Conservation (phyloP, 176 grass and related monocot species). For the Raddia distichophylla region DNA sequence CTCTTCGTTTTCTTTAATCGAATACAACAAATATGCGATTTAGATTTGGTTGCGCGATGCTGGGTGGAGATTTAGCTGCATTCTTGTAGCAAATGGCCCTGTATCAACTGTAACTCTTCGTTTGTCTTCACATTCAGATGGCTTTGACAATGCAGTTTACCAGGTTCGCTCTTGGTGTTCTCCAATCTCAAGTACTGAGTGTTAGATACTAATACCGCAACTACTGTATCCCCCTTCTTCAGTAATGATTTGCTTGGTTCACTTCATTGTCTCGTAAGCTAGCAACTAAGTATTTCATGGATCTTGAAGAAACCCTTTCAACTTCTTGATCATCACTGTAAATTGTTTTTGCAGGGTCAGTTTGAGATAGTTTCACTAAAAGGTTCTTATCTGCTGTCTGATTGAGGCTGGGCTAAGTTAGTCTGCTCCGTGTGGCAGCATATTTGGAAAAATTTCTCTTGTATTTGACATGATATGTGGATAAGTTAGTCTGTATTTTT, state of each 20-base stretch:
- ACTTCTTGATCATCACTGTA: background rate
- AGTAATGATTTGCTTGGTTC: background rate
- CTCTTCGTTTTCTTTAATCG: no score
- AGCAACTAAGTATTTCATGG: background rate
- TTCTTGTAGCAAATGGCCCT: slow-evolving; percentile 51
- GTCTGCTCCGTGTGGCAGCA: slow-evolving; percentile 36
- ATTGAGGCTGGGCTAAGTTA: slow-evolving; percentile 42
- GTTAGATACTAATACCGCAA: background rate
- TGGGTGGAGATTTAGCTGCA: no score
- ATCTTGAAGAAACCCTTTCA: background rate
- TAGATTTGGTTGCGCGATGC: no score
- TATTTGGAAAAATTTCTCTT: no score
- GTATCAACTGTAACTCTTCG: slow-evolving; percentile 48
- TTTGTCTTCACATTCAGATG: slow-evolving; percentile 38
- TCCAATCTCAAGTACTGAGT: background rate
- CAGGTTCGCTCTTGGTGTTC: slow-evolving; percentile 37
- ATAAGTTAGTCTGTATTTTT: no score
- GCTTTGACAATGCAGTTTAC: slow-evolving; percentile 35
- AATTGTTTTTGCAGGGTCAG: slow-evolving; percentile 41
- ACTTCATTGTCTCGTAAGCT: background rate
- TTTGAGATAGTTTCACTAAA: slow-evolving; percentile 57
- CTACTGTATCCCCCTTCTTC: background rate
- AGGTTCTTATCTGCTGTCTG: slow-evolving; percentile 41
- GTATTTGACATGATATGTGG: no score
- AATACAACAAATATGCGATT: no score